These are phyloP conservation scores for Apiotrichum gracile DNA, from an alignment of 1,284 basidiomycete species.

Conservation along the genomic window DNA sequence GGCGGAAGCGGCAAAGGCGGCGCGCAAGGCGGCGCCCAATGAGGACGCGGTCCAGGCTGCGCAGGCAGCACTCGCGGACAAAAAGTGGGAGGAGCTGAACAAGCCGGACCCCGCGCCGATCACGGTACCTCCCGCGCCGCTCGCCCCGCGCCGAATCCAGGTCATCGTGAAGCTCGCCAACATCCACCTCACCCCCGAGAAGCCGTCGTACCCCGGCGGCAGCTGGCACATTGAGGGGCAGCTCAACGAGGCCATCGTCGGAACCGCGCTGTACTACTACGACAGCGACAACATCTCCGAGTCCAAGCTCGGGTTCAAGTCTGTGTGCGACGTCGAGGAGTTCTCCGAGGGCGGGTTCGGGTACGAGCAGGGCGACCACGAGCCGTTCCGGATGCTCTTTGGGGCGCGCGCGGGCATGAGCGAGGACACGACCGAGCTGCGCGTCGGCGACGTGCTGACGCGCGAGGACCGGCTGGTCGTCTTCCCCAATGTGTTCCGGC, in stretches of 20 bases:
- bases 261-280: conserved; percentile 3
- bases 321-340: background rate
- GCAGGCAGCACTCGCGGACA: too few species aligned
- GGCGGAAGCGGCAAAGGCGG: too few species aligned
- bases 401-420: background rate
- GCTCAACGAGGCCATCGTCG: conserved; percentile 1
- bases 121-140: too few species aligned
- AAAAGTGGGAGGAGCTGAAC: too few species aligned
- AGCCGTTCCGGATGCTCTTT: background rate
- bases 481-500: conserved; percentile 3
- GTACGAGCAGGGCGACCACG: conserved; percentile 8
- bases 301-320: background rate
- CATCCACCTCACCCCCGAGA: conserved; percentile 6
- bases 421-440: background rate
- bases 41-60: too few species aligned
- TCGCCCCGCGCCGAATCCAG: background rate
- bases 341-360: background rate
- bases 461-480: background rate
- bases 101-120: too few species aligned
- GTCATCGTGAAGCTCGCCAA: conserved; percentile 8
- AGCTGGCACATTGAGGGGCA: conserved; percentile 2
- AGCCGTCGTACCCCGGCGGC: conserved; percentile 1
- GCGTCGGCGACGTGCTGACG: background rate
- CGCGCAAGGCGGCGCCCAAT: too few species aligned
- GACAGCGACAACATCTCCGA: background rate